Percentiles rank a stretch among this genome's conserved stretches.
These are phyloP conservation scores for Solanum gracilifrons DNA, from an alignment of 257 asterid species.

Conservation along the genomic window DNA sequence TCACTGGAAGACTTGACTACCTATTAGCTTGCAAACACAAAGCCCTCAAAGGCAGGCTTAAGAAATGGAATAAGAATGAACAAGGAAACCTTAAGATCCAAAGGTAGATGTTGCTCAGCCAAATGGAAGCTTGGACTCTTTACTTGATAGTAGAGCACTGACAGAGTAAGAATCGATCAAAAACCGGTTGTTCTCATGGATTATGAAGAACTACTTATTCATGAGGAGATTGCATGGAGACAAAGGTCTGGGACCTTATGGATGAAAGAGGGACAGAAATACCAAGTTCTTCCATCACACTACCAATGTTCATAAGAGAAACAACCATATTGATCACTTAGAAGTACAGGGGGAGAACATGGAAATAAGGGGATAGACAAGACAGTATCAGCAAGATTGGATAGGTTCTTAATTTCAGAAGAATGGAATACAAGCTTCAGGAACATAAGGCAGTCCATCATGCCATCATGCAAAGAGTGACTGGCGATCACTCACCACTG, in stretches of 20 bases:
- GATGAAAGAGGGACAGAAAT: neutral
- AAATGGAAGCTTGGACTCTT: neutral
- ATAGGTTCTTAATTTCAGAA: neutral
- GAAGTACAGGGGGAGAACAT: neutral
- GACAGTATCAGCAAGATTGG: neutral
- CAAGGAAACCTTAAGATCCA: neutral
- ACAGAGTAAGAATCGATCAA: neutral
- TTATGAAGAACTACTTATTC: neutral
- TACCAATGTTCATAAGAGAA: neutral
- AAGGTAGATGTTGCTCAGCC: neutral
- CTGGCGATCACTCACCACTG: neutral
- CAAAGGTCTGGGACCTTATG: neutral
- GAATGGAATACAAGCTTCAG: neutral
- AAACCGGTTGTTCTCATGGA: neutral
- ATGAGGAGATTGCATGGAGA: neutral
- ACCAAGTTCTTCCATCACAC: neutral
- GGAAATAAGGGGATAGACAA: neutral
- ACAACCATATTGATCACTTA: neutral
- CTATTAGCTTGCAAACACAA: neutral
- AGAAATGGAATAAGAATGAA: neutral
- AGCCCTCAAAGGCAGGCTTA: neutral
- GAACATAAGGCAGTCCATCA: neutral
- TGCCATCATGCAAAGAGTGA: neutral
- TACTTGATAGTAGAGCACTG: neutral
- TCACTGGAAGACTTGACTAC: neutral